Evolutionary conservation across 177 flowering plant species (phyloP), one percentile per base, ranked within the genome.

Genomic region (Vitis hybrid): DNA sequence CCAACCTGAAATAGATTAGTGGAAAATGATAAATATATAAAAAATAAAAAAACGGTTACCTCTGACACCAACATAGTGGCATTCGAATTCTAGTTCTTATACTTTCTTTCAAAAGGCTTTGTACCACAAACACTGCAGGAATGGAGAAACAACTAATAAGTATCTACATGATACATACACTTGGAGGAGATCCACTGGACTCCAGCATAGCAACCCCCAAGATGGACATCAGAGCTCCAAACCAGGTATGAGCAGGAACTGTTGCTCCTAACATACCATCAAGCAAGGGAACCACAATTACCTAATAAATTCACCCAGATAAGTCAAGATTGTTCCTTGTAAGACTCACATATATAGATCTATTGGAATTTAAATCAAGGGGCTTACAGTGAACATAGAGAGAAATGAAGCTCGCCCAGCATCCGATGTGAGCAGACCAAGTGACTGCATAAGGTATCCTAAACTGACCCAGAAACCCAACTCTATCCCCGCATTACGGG

Each of bases 331-430:
- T 67, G 33, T 33, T 65, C 14, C 55, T 65, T 65, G 45, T 39
- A 39, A 7, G 45, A 39, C 45, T 7, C 7, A 39, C 45, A 39
- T 5, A 22, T 22, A 22, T 22, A 58, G 2, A 55, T 50, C 14
- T 15, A 29, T 13, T 7, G 29, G 45, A 31, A 68, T 14, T 61
- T 52, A 10, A 50, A 56, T 26, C 20, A 60, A 70, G 72, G 62
- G 64, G 20, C 91, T 81, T 80, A 91, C 97, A 39, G 97, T 93
- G 77, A 93, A 84, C 75, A 85, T 71, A 67, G 94, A 74, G 31
- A 93, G 55, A 78, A 93, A 93, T 18, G 98, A 87, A 15, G 98
- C 95, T 60, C 95, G 97, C 14, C 97, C 97, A 56, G 95, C 97
- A 72, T 90, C 98, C 55, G 98, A 88, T 60, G 97, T 91, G 49